Percentiles rank a stretch among this genome's conserved stretches.
phyloP scores from a whole-genome alignment of 2,329 filamentous ascomycete species.

The Achaetomium macrosporum region DNA sequence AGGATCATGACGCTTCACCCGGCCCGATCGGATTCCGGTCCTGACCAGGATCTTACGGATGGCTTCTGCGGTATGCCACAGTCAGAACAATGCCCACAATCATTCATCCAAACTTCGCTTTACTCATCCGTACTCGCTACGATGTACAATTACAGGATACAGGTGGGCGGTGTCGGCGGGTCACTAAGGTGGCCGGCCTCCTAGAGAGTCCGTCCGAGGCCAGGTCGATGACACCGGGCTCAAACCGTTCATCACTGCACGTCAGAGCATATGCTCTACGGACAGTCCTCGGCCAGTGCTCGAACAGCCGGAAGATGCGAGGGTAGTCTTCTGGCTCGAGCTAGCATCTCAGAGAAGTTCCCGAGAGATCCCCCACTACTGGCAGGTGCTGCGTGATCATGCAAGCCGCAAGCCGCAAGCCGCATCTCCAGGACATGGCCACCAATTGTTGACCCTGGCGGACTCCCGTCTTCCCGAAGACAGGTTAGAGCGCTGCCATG shows the following conservation, averaged over 20 bases:
- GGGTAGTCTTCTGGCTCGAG: no score
- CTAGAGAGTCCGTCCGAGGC: conserved; percentile 6
- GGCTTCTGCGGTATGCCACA: neutral
- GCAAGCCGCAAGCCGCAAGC: no score
- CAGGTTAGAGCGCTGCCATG: no score
- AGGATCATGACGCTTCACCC: neutral
- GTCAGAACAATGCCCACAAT: neutral
- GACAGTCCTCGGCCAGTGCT: no score
- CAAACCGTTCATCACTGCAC: conserved; percentile 3
- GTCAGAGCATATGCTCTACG: neutral
- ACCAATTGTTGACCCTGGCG: no score
- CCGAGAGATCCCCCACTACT: no score
- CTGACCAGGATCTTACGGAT: neutral
- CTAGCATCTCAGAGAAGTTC: no score
- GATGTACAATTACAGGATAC: neutral
- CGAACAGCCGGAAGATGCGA: no score
- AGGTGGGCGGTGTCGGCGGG: neutral
- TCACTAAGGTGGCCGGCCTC: neutral
- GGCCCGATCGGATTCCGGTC: no score
- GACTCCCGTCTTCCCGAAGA: no score
- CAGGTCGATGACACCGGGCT: conserved; percentile 14
- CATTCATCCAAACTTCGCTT: neutral
- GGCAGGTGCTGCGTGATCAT: no score
- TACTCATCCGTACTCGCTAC: neutral
- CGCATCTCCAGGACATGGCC: no score